Conservation (phyloP, 1,284 basidiomycete genomes). For the Agroathelia rolfsii region DNA sequence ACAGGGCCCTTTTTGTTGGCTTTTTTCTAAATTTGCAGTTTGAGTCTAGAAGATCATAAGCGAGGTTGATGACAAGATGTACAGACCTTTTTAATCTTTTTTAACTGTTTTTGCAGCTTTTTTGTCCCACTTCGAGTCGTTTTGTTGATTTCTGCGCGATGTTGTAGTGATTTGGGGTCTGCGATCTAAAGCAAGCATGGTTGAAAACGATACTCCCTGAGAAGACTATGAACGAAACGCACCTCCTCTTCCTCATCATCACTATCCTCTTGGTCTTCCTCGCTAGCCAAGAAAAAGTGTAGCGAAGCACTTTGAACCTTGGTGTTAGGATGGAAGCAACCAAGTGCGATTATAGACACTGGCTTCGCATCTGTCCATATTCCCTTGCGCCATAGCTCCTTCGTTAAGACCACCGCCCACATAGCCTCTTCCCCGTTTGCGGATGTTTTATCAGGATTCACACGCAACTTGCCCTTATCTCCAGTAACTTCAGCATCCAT, state of each 20-base stretch:
- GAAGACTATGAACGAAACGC: constrained; percentile 10
- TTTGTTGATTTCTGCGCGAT: constrained; percentile 83
- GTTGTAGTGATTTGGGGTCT: constrained; percentile 67
- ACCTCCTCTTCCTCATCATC: constrained; percentile 68
- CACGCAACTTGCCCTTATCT: constrained; percentile 68
- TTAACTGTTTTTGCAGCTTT: constrained; percentile 66
- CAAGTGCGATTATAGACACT: constrained; percentile 86
- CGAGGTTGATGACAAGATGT: neutral
- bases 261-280: constrained; percentile 62
- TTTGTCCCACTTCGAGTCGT: constrained; percentile 75
- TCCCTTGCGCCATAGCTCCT: constrained; percentile 91
- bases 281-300: constrained; percentile 93
- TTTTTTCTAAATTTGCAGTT: constrained; percentile 42
- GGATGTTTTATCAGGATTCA: constrained; percentile 30
- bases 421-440: constrained; percentile 79
- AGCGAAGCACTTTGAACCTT: constrained; percentile 94
- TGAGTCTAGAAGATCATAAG: neutral
- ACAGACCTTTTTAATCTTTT: constrained; percentile 57
- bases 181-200: constrained; percentile 33
- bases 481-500: constrained; percentile 74
- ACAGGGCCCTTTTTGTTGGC: constrained; percentile 33
- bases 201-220: constrained; percentile 8
- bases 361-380: constrained; percentile 94
- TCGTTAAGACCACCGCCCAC: constrained; percentile 94
- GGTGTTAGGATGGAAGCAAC: constrained; percentile 87